A percentile compares a stretch with the other conserved stretches of the same genome.
Conservation (phyloP, 106 monocot species). For the Acanthochlamys bracteata region DNA sequence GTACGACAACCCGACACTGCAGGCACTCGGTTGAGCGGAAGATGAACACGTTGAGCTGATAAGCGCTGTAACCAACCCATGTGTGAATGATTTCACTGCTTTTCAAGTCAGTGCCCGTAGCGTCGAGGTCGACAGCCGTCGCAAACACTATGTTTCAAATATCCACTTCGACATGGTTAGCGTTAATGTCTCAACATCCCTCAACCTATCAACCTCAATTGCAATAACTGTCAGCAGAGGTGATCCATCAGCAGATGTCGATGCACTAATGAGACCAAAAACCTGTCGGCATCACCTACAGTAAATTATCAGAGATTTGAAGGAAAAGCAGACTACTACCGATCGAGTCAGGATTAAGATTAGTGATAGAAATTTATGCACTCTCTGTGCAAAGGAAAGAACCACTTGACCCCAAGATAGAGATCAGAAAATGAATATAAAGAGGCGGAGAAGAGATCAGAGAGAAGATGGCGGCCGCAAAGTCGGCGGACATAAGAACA, state of each 20-base stretch:
- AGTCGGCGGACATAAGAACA: no score
- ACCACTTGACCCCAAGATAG: no score
- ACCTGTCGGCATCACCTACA: slow-evolving; percentile 68
- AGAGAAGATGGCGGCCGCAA: no score
- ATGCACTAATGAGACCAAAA: slow-evolving; percentile 46
- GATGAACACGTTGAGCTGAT: slow-evolving; percentile 42
- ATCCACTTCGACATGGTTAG: slow-evolving; percentile 89
- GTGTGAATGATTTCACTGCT: slow-evolving; percentile 60
- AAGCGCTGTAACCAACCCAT: slow-evolving; percentile 65
- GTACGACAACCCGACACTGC: slow-evolving; percentile 34
- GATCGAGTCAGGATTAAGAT: slow-evolving; percentile 75
- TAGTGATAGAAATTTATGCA: slow-evolving; percentile 65
- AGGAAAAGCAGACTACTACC: slow-evolving; percentile 87
- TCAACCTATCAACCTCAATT: slow-evolving; percentile 82
- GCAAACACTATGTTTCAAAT: slow-evolving; percentile 60
- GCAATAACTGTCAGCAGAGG: slow-evolving; percentile 29
- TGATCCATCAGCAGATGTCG: slow-evolving; percentile 7
- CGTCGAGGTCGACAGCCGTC: slow-evolving; percentile 50
- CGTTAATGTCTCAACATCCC: slow-evolving; percentile 80
- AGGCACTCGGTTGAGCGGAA: slow-evolving; percentile 63
- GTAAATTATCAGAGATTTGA: slow-evolving; percentile 45
- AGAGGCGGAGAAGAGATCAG: no score
- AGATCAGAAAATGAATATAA: no score
- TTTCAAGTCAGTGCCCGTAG: slow-evolving; percentile 44
- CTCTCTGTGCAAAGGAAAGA: no score